These are phyloP conservation scores for Cokeromyces recurvatus DNA, from an alignment of 371 early-diverging fungal species.

Conservation along the genomic window DNA sequence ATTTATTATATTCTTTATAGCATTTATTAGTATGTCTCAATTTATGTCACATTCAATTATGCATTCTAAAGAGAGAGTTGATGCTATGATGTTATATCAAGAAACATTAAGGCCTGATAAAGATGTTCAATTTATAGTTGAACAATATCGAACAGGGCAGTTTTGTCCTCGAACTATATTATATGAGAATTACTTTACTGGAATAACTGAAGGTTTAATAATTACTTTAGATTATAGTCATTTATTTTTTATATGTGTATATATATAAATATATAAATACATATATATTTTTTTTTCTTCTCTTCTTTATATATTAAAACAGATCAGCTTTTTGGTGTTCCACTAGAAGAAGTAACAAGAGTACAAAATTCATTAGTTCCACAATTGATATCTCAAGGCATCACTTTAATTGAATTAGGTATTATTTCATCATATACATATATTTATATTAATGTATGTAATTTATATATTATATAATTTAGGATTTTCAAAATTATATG, in stretches of 20 bases:
- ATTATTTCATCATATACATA: background rate
- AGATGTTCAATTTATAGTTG: slow-evolving; percentile 64
- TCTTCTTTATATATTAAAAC: background rate
- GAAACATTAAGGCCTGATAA: slow-evolving; percentile 63
- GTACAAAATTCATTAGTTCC: slow-evolving; percentile 55
- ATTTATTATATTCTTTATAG: slow-evolving; percentile 32
- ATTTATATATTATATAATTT: slow-evolving; percentile 1
- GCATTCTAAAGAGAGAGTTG: slow-evolving; percentile 50
- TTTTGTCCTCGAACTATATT: slow-evolving; percentile 61
- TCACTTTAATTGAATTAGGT: slow-evolving; percentile 38
- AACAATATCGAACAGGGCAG: slow-evolving; percentile 65
- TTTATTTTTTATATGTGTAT: too few relatives aligned
- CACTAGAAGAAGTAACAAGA: slow-evolving; percentile 60
- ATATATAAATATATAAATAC: too few relatives aligned
- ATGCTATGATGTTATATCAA: slow-evolving; percentile 60
- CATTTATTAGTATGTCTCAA: slow-evolving; percentile 61
- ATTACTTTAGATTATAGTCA: too few relatives aligned
- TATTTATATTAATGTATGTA: background rate
- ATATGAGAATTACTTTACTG: slow-evolving; percentile 55
- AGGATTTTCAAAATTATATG: slow-evolving; percentile 22
- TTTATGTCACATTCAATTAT: slow-evolving; percentile 57
- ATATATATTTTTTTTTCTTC: too few relatives aligned
- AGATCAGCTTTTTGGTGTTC: slow-evolving; percentile 74
- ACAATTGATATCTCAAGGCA: slow-evolving; percentile 50
- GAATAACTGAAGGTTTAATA: too few relatives aligned